Evolutionary conservation across 176 grass and related monocot species (phyloP), one percentile per base, ranked within the genome.

Genomic region (Saccharum officinarum): DNA sequence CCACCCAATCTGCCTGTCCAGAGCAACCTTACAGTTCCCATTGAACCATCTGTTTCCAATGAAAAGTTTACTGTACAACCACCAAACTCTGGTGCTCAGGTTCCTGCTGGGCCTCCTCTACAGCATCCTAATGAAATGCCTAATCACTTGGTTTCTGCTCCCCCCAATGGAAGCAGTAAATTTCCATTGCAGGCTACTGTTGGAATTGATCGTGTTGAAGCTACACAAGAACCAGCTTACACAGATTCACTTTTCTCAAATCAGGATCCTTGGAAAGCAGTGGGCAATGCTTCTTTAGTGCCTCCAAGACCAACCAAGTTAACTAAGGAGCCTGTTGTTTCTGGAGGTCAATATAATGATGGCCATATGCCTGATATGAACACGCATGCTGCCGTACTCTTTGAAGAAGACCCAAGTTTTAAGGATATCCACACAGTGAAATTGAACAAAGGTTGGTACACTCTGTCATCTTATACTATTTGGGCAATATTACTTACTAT

Each of bases 161-260:
- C 84, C 14, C 77, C 85, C 78, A 84, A 66, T 85, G 84, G 68
- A n/a, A 65, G 49, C 6, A 47, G 57, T 57, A 81, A 83, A 81
- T 54, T 84, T 59, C 80, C 52, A 69, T 86, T 84, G 60, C 76
- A 86, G 42, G 73, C 30, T 75, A 46, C 80, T 44, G 37, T 71
- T 82, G 68, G 66, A 47, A 82, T 79, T 84, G 89, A 82, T 60
- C 64, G 0, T 64, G 61, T 89, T 31, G 76, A 73, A 61, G 61
- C 23, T 80, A 72, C 84, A 75, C 81, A 20, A 33, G 95, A 94
- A 86, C 78, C 83, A 80, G 67, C 81, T 77, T 87, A 86, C 23
- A 75, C 86, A n/a, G 88, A 87, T 57, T 92, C 88, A 85, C 81
- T 94, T 77, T 97, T 94, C 84, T 94, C 90, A 73, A 94, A 91